Base-by-base conservation (phyloP, 2,329 filamentous ascomycete genomes). In the Trichoderma cornu-damae region DNA sequence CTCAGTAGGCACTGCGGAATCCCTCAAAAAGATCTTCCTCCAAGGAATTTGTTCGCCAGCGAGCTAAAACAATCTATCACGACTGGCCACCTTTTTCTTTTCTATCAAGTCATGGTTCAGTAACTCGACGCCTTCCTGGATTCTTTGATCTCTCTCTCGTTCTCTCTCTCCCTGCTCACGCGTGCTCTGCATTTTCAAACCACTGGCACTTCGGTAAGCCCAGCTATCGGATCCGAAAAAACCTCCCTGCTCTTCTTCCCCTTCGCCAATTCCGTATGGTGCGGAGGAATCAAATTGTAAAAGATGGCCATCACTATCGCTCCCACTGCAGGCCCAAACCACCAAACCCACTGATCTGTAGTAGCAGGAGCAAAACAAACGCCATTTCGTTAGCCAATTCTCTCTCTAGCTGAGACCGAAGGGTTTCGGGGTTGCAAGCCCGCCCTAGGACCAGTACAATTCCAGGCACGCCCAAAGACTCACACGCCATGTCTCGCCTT, bases 341-440 rank as follows among this genome's bases (percentile, higher is more conserved):
- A 73, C 67, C 67, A 74, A 22, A 73, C 68, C 70, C 71, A 73
- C 58, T 74, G 71, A 14, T 59, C 61, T 63, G n/a, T 2, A 14
- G 9, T 22, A 44, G 35, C 37, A 51, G n/a, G n/a, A n/a, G n/a
- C n/a, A n/a, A n/a, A 52, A 47, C 32, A 20, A 51, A 44, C 6
- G 7, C 30, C 22, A 60, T 30, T 9, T 43, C 2, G n/a, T 38
- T 16, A 40, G 16, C n/a, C 40, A 49, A 12, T 22, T n/a, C n/a
- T n/a, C n/a, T n/a, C n/a, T n/a, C n/a, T n/a, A n/a, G n/a, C n/a
- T n/a, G n/a, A n/a, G n/a, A n/a, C n/a, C n/a, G n/a, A n/a, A n/a
- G n/a, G n/a, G n/a, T n/a, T n/a, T n/a, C n/a, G n/a, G n/a, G n/a
- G n/a, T n/a, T n/a, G n/a, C n/a, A n/a, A n/a, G n/a, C 16, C 22